Conservation (phyloP, 805 yeast genomes). For the Saturnispora mendoncae region DNA sequence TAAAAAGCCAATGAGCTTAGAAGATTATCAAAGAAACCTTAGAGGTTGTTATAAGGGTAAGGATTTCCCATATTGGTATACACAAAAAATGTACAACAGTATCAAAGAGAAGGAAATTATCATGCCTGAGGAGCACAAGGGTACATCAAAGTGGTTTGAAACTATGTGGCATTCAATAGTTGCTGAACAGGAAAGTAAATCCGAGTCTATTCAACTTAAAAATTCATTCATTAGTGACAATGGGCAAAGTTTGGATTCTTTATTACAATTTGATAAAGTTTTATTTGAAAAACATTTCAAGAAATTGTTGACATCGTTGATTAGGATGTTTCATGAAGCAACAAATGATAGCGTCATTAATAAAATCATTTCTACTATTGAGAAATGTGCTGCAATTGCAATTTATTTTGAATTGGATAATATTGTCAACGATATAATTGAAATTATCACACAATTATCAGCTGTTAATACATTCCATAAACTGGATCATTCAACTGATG, state of each 20-base stretch:
- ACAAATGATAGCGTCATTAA: constrained; percentile 84
- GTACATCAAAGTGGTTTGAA: constrained; percentile 87
- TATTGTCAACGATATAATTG: constrained; percentile 59
- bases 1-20: constrained; percentile 83
- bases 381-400: constrained; percentile 75
- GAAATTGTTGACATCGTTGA: constrained; percentile 60
- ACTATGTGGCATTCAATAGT: constrained; percentile 71
- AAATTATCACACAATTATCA: constrained; percentile 58
- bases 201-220: constrained; percentile 15
- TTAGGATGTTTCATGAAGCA: constrained; percentile 78
- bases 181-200: constrained; percentile 34
- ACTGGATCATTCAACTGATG: constrained; percentile 22
- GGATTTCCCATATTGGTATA: constrained; percentile 81
- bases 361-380: constrained; percentile 79
- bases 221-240: constrained; percentile 12
- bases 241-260: constrained; percentile 15
- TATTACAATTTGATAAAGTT: constrained; percentile 57
- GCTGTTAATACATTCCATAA: constrained; percentile 42
- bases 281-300: constrained; percentile 59
- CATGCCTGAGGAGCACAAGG: constrained; percentile 97
- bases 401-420: constrained; percentile 47
- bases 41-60: constrained; percentile 66
- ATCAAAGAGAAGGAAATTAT: constrained; percentile 83
- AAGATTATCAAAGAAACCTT: constrained; percentile 69
- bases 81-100: constrained; percentile 70